Base-by-base conservation (phyloP, 1,284 basidiomycete species). In the Peniophora sp. region DNA sequence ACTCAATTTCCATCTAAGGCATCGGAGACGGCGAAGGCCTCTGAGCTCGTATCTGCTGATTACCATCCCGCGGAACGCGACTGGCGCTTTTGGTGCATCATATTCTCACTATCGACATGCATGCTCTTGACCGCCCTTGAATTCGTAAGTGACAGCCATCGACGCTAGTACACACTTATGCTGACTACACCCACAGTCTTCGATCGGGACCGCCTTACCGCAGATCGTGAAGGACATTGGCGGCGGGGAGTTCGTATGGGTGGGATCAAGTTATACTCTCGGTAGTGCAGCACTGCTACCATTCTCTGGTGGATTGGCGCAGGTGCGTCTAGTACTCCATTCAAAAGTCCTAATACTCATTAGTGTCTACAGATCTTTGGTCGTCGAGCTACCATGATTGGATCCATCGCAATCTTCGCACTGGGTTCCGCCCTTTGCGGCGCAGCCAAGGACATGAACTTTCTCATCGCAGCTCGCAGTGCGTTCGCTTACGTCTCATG, bases 341-440 rank as follows among this genome's bases (percentile, higher is more conserved):
- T 9, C 16, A 27, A 10, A 22, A 45, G n/a, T 27, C 16, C 6
- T 9, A 3, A 20, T 8, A 23, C 16, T 6, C 14, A 12, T 1
- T 27, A 5, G 25, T 16, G 11, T 8, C 16, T 23, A 10, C 54
- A 71, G 59, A 59, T 69, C 6, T 72, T 72, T 45, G 71, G 72
- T 3, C 58, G 74, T 1, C 65, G 69, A 45, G 61, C 67, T 1
- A 58, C 70, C 17, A 64, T 75, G 48, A 59, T 73, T 2, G 50
- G 52, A 3, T 61, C 68, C n/a, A 61, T 77, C 10, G 27, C 63
- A 12, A 47, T 74, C 2, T 71, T 78, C 51, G 65, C 70, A 2
- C 41, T 76, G 8, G 75, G 74, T n/a, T 65, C 70, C 47, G 65
- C 70, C 11, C 50, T 78, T 8, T 74, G 69, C 52, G 75, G 70